Evolutionary conservation across 441 rosid species (phyloP).

Genomic region (California macrophylla): DNA sequence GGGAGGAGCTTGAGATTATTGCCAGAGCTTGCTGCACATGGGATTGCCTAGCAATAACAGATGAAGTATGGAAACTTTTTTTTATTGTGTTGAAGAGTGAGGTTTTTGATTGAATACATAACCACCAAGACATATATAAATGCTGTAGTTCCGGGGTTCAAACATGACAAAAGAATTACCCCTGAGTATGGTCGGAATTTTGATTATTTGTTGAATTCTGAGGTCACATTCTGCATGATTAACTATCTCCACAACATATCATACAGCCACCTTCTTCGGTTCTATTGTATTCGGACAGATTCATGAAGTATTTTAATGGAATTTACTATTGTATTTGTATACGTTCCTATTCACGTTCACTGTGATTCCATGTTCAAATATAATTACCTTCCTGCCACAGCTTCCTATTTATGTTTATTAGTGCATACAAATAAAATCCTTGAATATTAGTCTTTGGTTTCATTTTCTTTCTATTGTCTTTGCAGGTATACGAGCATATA

Average conservation of each 20-base stretch:
- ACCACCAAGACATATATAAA: neutral
- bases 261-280: neutral
- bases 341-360: neutral
- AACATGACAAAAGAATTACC: neutral
- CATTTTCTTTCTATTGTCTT: conserved; percentile 1
- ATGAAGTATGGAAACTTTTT: conserved; percentile 36
- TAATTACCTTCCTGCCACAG: neutral
- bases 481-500: conserved; percentile 49
- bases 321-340: neutral
- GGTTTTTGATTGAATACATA: neutral
- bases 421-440: neutral
- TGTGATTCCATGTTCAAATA: neutral
- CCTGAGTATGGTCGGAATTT: neutral
- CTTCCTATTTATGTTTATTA: too few relatives aligned
- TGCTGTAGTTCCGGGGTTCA: neutral
- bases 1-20: conserved; percentile 40
- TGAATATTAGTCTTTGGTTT: neutral
- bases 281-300: too few relatives aligned
- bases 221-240: neutral
- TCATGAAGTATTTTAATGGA: neutral
- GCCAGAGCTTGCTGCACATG: conserved; percentile 39
- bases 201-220: neutral
- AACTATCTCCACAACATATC: neutral
- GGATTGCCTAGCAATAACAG: conserved; percentile 52
- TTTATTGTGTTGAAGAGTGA: neutral